Conservation (phyloP, 1,139 yeast genomes). For the Pichia sp. region DNA sequence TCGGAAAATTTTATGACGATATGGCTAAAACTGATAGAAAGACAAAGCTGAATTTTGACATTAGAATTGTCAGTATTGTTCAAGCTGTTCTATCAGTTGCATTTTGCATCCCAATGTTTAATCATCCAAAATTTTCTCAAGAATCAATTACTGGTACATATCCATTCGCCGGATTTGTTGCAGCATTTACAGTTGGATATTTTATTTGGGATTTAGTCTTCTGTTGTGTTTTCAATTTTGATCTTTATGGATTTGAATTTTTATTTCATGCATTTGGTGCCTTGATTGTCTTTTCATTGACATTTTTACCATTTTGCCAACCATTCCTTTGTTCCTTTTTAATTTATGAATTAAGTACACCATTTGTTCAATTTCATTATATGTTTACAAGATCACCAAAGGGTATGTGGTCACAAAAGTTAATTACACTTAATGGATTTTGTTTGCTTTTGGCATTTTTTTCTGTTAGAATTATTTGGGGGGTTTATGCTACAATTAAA, state of each 20-base stretch:
- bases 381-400: conserved; percentile 47
- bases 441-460: conserved; percentile 42
- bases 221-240: conserved; percentile 40
- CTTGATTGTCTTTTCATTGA: conserved; percentile 39
- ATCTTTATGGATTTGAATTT: conserved; percentile 47
- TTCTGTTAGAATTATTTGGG: conserved; percentile 49
- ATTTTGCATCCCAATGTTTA: conserved; percentile 43
- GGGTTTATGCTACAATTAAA: conserved; percentile 42
- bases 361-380: conserved; percentile 56
- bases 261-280: conserved; percentile 53
- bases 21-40: conserved; percentile 15
- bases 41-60: conserved; percentile 43
- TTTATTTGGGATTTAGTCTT: conserved; percentile 47
- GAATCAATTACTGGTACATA: conserved; percentile 43
- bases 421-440: conserved; percentile 42
- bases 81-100: conserved; percentile 43
- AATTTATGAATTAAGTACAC: conserved; percentile 50
- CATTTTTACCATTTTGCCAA: conserved; percentile 42
- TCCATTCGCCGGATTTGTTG: conserved; percentile 45
- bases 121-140: conserved; percentile 34
- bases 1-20: conserved; percentile 27
- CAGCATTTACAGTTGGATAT: conserved; percentile 44
- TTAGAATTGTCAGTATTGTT: conserved; percentile 49
- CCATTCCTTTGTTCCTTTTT: conserved; percentile 51
- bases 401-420: conserved; percentile 37